Evolutionary conservation across 371 early-diverging fungal species (phyloP).

Genomic region (Rhizopus delemar): DNA sequence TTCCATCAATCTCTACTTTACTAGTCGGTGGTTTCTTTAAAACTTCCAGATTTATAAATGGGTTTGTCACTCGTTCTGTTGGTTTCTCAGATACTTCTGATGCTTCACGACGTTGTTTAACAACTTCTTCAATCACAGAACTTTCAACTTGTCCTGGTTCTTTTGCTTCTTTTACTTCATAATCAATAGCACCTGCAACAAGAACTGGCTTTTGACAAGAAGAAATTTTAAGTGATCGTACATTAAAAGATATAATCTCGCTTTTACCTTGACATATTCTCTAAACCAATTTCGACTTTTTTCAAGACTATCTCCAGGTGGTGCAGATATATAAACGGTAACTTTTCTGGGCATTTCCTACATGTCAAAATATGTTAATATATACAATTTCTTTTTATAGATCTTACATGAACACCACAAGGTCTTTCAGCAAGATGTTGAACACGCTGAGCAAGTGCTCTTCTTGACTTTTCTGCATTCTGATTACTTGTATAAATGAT

Average conservation of each 20-base stretch:
- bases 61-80: conserved; percentile 11
- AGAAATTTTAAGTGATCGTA: too few species aligned
- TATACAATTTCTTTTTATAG: background rate
- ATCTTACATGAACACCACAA: conserved; percentile 55
- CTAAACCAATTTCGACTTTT: conserved; percentile 68
- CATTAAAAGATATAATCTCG: too few species aligned
- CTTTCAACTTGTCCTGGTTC: conserved; percentile 55
- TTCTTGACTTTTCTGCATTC: conserved; percentile 51
- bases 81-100: conserved; percentile 15
- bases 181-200: conserved; percentile 69
- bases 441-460: conserved; percentile 51
- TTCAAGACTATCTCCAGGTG: conserved; percentile 69
- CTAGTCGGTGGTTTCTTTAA: background rate
- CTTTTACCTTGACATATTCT: conserved; percentile 66
- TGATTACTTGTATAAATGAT: conserved; percentile 57
- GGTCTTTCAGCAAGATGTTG: conserved; percentile 60
- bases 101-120: conserved; percentile 50
- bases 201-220: conserved; percentile 57
- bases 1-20: conserved; percentile 48
- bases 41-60: conserved; percentile 7
- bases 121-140: conserved; percentile 58
- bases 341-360: conserved; percentile 71
- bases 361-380: background rate
- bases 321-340: conserved; percentile 61
- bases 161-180: conserved; percentile 64